Conservation (phyloP, 768 basidiomycete genomes). For the Lentinula aciculospora region DNA sequence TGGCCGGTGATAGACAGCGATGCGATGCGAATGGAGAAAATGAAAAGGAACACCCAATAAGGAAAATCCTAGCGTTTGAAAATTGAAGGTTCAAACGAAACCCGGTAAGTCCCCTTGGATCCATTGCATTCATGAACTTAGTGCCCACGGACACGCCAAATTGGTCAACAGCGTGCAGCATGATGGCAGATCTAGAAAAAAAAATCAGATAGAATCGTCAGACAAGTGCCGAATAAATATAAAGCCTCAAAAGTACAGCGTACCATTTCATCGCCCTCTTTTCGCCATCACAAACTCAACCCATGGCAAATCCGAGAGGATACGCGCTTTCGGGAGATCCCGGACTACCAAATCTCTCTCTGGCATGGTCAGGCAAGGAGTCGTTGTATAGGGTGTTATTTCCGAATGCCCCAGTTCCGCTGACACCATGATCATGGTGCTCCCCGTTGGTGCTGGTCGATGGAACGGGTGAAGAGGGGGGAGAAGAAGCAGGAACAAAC, state of each 20-base stretch:
- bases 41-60: background rate
- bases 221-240: background rate
- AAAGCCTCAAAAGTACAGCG: background rate
- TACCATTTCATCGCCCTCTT: background rate
- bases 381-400: background rate
- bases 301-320: slow-evolving; percentile 6
- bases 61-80: background rate
- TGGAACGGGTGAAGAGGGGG: background rate
- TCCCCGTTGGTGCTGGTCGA: background rate
- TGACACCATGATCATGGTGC: background rate
- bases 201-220: background rate
- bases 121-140: background rate
- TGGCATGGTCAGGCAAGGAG: background rate
- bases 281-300: background rate
- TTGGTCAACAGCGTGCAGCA: background rate
- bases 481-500: slow-evolving; percentile 4
- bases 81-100: background rate
- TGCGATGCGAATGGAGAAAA: background rate
- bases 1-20: slow-evolving; percentile 2
- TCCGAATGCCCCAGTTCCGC: background rate
- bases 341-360: slow-evolving; percentile 3
- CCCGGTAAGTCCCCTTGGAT: background rate
- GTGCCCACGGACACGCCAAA: slow-evolving; percentile 1
- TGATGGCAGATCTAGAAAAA: background rate
- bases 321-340: slow-evolving; percentile 3